Evolutionary conservation across 2,329 filamentous ascomycete species (phyloP).

Genomic region (Colletotrichum neosansevieriae): DNA sequence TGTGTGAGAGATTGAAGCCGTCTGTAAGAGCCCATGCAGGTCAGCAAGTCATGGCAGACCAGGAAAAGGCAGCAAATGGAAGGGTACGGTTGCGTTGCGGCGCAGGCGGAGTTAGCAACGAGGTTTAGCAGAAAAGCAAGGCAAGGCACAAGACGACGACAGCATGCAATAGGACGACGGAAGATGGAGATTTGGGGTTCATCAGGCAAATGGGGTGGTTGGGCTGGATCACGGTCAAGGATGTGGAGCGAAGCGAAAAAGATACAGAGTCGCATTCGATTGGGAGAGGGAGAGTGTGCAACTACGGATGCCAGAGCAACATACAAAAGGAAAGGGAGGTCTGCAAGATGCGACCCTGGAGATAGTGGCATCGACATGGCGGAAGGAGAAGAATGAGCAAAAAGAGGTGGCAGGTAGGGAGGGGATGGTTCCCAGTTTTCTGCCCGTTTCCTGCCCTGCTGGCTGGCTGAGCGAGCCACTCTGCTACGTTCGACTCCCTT

Average conservation of each 20-base stretch:
- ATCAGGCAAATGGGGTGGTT: constrained; percentile 24
- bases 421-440: constrained; percentile 43
- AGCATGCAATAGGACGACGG: neutral
- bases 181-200: neutral
- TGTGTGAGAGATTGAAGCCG: neutral
- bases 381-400: neutral
- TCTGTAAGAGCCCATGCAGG: constrained; percentile 20
- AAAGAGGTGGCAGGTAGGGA: constrained; percentile 30
- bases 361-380: constrained; percentile 10
- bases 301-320: too few species aligned
- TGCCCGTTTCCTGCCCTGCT: neutral
- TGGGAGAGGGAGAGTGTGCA: too few species aligned
- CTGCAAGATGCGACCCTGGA: constrained; percentile 31
- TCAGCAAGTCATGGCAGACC: constrained; percentile 11
- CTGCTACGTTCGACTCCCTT: neutral
- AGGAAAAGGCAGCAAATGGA: constrained; percentile 12
- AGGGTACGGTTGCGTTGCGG: neutral
- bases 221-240: constrained; percentile 34
- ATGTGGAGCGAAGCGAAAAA: constrained; percentile 28
- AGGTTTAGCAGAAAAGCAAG: constrained; percentile 16
- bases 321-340: neutral
- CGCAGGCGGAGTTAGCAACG: too few species aligned
- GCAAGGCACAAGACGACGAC: neutral
- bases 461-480: too few species aligned
- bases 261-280: constrained; percentile 21